Evolutionary conservation across 2,329 filamentous ascomycete species (phyloP).

Genomic region (Exophiala sp.): DNA sequence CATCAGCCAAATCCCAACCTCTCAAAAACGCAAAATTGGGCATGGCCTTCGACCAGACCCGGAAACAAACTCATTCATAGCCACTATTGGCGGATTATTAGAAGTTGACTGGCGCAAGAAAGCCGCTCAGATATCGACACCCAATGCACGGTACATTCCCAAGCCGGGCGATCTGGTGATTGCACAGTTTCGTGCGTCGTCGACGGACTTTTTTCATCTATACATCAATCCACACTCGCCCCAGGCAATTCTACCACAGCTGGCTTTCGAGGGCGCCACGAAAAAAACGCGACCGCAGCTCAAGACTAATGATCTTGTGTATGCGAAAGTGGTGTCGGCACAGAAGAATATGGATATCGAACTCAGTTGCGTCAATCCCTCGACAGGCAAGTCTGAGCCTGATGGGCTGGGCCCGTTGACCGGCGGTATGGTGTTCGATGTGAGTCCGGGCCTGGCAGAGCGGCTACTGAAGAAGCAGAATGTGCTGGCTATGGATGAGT

Average conservation of each 20-base stretch:
- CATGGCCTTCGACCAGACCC: slow-evolving; percentile 59
- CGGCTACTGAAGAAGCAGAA: slow-evolving; percentile 62
- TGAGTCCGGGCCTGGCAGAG: slow-evolving; percentile 76
- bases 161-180: slow-evolving; percentile 79
- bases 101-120: slow-evolving; percentile 40
- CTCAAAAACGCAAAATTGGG: slow-evolving; percentile 61
- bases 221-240: slow-evolving; percentile 60
- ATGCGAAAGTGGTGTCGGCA: slow-evolving; percentile 73
- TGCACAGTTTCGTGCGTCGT: slow-evolving; percentile 71
- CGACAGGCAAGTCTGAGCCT: slow-evolving; percentile 78
- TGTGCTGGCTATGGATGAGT: slow-evolving; percentile 69
- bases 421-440: slow-evolving; percentile 77
- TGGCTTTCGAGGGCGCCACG: slow-evolving; percentile 87
- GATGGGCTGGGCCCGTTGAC: slow-evolving; percentile 79
- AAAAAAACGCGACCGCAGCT: slow-evolving; percentile 87
- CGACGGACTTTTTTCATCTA: slow-evolving; percentile 73
- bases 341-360: slow-evolving; percentile 83
- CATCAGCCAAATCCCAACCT: slow-evolving; percentile 58
- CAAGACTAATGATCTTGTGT: slow-evolving; percentile 69
- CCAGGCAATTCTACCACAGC: slow-evolving; percentile 67
- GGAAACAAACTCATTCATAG: slow-evolving; percentile 39
- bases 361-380: slow-evolving; percentile 78
- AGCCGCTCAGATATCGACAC: slow-evolving; percentile 33
- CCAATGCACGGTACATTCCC: slow-evolving; percentile 63
- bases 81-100: slow-evolving; percentile 35